phyloP scores from a whole-genome alignment of 2,329 filamentous ascomycete species.

The Esteya vermicola region DNA sequence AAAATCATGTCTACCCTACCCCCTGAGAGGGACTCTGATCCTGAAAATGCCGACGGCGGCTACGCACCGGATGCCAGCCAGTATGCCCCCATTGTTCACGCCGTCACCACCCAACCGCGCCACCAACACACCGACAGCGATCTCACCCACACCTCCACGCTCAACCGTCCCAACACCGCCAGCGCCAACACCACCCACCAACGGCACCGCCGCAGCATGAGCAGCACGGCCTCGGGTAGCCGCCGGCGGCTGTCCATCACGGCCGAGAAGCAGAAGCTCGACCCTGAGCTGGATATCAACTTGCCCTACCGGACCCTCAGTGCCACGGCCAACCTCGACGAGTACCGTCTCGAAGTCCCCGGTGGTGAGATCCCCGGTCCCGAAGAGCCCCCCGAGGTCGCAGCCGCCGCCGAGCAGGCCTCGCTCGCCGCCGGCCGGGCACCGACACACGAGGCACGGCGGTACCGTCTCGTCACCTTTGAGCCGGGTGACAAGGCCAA shows the following conservation, averaged over 20 bases:
- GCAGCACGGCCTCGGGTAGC: not conserved
- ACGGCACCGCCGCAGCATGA: conserved; percentile 1
- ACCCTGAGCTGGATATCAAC: conserved; percentile 22
- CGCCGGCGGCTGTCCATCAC: not conserved
- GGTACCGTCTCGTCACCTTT: conserved; percentile 48
- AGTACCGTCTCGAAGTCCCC: conserved; percentile 43
- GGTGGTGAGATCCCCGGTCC: conserved; percentile 35
- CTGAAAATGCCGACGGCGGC: too few relatives aligned
- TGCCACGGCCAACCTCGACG: conserved; percentile 35
- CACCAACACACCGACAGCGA: not conserved
- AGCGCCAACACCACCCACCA: conserved; percentile 1
- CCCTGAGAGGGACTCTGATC: not conserved
- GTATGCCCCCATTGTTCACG: not conserved
- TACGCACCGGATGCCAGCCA: not conserved
- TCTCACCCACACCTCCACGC: not conserved
- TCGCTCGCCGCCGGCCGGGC: conserved; percentile 4
- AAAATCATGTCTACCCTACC: too few relatives aligned
- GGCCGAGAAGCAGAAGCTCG: conserved; percentile 12
- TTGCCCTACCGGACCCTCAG: conserved; percentile 43
- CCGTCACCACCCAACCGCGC: not conserved
- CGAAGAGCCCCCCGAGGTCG: conserved; percentile 27
- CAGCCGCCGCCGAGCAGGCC: conserved; percentile 34
- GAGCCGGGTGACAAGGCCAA: conserved; percentile 58
- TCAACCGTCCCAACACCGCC: conserved; percentile 2
- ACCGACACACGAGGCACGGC: conserved; percentile 11